Base-by-base conservation (phyloP, 257 asterid species). In the Solanum dulcamara region DNA sequence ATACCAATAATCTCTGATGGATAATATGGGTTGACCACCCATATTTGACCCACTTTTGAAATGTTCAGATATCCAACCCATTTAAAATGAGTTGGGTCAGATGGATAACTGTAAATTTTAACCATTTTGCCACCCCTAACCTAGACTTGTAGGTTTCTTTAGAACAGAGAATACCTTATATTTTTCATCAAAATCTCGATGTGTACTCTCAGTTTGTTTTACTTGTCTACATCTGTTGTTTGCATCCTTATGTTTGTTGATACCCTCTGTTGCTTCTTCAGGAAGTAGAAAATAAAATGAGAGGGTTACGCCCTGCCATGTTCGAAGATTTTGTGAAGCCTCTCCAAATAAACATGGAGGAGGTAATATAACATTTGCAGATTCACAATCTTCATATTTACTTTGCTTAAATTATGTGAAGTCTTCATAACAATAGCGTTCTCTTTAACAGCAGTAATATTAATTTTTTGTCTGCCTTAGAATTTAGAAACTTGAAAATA, bases 251-350 rank as follows among this genome's bases (percentile, higher is more conserved):
- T 79, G 48, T 79, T 18, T 79, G 83, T 79, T 79, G 64, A 79
- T 35, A 85, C 81, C 38, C 40, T 88, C 83, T 38, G 44, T 66
- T 66, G 51, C 28, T 86, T 84, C 88, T 87, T 62, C 98, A 95
- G 99, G 96, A 97, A 92, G 98, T 95, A 83, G 94, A 94, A 88
- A 97, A 92, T 89, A 94, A 84, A 90, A 91, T 97, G 86, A 88
- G 81, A 86, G 95, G 89, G 81, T 81, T 92, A 84, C 89, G 95
- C 4, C 97, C 96, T 17, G 81, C 91, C 77, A 92, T 97, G 99
- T 97, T 95, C 83, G 97, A 95, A 88, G 99, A 97, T 90, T 94
- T 93, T 88, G 97, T 89, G 89, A 93, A 92, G 89, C 97, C 98
- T 88, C 91, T 86, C 93, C 95, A 90, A 90, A 93, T 94, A 86